Evolutionary conservation across 2,329 filamentous ascomycete genomes (phyloP).

Genomic region (Colletotrichum musae): DNA sequence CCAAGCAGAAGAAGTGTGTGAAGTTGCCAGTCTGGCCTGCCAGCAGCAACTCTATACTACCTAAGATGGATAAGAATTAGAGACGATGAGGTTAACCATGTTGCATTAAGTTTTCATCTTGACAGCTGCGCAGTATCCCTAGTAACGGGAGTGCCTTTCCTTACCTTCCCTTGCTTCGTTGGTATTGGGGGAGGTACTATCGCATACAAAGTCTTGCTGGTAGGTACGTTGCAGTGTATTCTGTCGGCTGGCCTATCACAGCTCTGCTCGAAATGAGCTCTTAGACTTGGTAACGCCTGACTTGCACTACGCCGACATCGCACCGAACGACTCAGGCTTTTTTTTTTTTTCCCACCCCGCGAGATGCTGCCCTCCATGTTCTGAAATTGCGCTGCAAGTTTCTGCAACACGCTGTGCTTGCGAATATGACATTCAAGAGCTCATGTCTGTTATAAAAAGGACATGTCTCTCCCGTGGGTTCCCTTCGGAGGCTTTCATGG

Average conservation of each 20-base stretch:
- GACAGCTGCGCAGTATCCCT: conserved; percentile 6
- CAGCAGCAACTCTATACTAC: conserved; percentile 6
- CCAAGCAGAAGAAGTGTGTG: conserved; percentile 2
- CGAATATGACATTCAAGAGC: not conserved
- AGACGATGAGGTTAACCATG: conserved; percentile 7
- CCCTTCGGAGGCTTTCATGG: not conserved
- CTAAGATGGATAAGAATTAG: not conserved
- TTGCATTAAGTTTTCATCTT: conserved; percentile 12
- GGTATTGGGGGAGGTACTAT: no score
- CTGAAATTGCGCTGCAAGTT: not conserved
- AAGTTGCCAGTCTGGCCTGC: conserved; percentile 13
- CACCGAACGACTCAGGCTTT: not conserved
- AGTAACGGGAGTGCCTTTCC: not conserved
- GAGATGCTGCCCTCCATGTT: not conserved
- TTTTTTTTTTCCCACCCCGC: no score
- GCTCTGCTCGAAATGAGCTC: conserved; percentile 16
- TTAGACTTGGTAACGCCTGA: conserved; percentile 12
- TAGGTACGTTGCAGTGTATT: no score
- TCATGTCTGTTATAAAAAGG: no score
- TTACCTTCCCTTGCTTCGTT: no score
- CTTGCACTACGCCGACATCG: conserved; percentile 34
- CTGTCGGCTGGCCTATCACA: conserved; percentile 13
- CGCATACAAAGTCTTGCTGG: no score
- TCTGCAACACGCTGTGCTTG: not conserved
- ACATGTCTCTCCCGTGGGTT: not conserved